Evolutionary conservation across 257 asterid species (phyloP), one percentile per base, ranked within the genome.

Genomic region (Hygrophila difformis): DNA sequence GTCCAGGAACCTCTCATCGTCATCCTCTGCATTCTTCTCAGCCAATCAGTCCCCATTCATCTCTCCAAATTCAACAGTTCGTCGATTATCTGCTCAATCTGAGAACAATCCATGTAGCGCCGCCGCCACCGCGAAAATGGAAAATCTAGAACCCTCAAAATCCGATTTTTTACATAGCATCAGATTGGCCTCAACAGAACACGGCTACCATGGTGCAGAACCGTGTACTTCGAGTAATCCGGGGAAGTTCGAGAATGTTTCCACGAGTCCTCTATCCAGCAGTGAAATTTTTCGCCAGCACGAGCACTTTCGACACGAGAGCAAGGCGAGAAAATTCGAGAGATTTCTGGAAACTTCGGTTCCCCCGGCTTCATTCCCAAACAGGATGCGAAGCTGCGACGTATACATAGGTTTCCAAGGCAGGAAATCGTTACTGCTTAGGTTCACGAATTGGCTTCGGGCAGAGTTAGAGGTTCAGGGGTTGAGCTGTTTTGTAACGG

Each of bases 1-100:
- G 23, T 67, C 73, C 23, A 72, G 96, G 69, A 91, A 78, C 64
- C 65, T 83, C 16, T 91, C 99, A 11, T 86, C 99, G 2, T 82
- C 97, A 5, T 91, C 99, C 6, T 86, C 96, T 3, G 73, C 88
- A 29, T 86, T 91, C 69, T 86, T 76, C 62, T 91, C 97, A 3
- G 99, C 99, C 8, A 77, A 78, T 43, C 99, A 91, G 47, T 91
- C 99, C 0, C 96, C 97, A 4, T 77, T 84, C 70, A 73, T 84
- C 73, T 86, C 97, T 35, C 99, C 99, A 9, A 91, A 58, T 39
- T 61, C 81, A 13, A 21, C 73, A 11, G 26, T 58, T 1, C 38
- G 52, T 41, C 73, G 57, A 29, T 43, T 57, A 62, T 55, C 74
- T 1, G 52, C 66, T 0, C 66, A 66, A n/a, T 59, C 71, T 2